Evolutionary conservation across 495 filamentous ascomycete species (phyloP).

Genomic region (Podospora didyma): DNA sequence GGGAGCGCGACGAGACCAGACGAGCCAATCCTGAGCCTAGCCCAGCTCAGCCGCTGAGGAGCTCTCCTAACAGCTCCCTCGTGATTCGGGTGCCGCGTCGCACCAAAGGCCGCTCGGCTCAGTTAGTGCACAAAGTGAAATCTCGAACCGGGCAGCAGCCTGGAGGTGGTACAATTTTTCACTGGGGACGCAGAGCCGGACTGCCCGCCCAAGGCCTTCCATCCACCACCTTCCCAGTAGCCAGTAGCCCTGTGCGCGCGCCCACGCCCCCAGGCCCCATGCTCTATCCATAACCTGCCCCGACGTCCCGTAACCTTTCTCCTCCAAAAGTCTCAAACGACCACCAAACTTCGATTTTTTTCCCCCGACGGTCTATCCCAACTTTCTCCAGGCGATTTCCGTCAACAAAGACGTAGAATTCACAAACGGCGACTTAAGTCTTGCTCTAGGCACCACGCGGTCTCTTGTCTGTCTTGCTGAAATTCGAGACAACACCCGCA

Average conservation of each 20-base stretch:
- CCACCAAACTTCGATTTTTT: constrained; percentile 24
- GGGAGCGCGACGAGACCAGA: background rate
- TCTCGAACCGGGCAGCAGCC: constrained; percentile 4
- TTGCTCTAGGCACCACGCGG: constrained; percentile 20
- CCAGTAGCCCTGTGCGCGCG: constrained; percentile 10
- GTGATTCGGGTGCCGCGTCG: background rate
- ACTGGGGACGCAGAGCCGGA: background rate
- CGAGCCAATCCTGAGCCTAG: constrained; percentile 8
- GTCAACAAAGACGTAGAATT: constrained; percentile 19
- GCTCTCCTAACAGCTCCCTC: constrained; percentile 6
- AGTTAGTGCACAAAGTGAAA: constrained; percentile 4
- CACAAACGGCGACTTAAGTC: constrained; percentile 27
- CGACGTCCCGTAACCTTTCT: constrained; percentile 12
- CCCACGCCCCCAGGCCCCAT: constrained; percentile 1
- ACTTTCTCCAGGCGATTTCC: constrained; percentile 19
- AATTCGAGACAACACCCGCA: constrained; percentile 24
- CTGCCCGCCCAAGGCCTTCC: background rate
- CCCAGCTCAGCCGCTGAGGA: background rate
- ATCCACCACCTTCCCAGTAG: too few species aligned
- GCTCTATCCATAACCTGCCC: constrained; percentile 22
- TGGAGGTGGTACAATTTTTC: constrained; percentile 21
- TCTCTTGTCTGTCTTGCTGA: constrained; percentile 12
- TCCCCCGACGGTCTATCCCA: constrained; percentile 24
- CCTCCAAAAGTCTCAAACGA: constrained; percentile 29
- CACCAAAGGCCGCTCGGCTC: background rate